phyloP scores from a whole-genome alignment of 225 moss, liverwort and hornwort genomes.

The Bryoerythrophyllum caledonicum region DNA sequence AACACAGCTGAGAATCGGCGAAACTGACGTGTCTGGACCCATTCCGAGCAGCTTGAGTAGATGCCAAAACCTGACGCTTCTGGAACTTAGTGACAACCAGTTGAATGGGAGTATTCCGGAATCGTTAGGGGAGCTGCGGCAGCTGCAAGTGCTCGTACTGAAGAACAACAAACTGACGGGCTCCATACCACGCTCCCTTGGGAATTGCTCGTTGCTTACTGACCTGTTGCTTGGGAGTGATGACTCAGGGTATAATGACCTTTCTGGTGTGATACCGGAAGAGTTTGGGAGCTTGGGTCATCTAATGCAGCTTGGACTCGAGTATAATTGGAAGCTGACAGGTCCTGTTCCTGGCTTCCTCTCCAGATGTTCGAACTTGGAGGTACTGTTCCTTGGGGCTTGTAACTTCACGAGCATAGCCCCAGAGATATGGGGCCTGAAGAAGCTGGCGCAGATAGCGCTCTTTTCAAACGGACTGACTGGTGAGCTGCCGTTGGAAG shows the following conservation, averaged over 20 bases:
- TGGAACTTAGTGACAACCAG: too few relatives aligned
- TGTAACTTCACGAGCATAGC: neutral
- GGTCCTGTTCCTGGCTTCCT: neutral
- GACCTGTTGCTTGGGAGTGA: neutral
- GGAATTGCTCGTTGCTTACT: neutral
- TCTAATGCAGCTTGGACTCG: neutral
- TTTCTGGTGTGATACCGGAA: neutral
- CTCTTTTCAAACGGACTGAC: neutral
- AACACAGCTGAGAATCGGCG: too few relatives aligned
- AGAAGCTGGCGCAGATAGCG: neutral
- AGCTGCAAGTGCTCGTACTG: too few relatives aligned
- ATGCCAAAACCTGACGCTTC: too few relatives aligned
- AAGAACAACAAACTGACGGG: too few relatives aligned
- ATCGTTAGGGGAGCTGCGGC: too few relatives aligned
- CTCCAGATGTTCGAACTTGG: neutral
- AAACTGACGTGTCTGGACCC: too few relatives aligned
- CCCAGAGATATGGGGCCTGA: neutral
- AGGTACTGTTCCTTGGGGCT: neutral
- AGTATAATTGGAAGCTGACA: neutral
- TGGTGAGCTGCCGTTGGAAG: neutral
- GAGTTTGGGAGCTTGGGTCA: neutral
- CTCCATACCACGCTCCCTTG: neutral
- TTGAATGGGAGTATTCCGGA: too few relatives aligned
- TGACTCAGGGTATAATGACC: neutral
- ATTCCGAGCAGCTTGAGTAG: too few relatives aligned